phyloP scores from a whole-genome alignment of 1,284 basidiomycete species.

The Athelia psychrophila region DNA sequence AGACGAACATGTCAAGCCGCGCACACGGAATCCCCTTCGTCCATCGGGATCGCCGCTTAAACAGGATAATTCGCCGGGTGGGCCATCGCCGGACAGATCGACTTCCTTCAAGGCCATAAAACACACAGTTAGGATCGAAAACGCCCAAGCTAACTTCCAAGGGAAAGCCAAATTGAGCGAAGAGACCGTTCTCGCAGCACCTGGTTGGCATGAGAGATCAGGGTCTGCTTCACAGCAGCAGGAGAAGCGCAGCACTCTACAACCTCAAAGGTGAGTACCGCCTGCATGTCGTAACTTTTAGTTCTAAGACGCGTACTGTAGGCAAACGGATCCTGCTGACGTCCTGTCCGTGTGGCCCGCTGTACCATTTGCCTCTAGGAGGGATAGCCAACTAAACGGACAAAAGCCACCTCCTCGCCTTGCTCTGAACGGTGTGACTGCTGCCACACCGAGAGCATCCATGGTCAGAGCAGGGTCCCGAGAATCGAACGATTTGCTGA shows the following conservation, averaged over 20 bases:
- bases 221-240: neutral
- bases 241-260: neutral
- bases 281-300: too few relatives aligned
- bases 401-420: slow-evolving; percentile 50
- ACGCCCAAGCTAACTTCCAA: neutral
- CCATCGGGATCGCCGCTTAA: neutral
- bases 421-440: slow-evolving; percentile 66
- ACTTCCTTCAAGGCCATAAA: neutral
- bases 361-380: slow-evolving; percentile 40
- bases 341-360: slow-evolving; percentile 39
- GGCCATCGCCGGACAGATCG: neutral
- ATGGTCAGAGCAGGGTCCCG: slow-evolving; percentile 26
- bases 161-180: slow-evolving; percentile 1
- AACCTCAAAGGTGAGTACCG: neutral
- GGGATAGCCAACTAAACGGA: slow-evolving; percentile 17
- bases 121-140: neutral
- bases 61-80: neutral
- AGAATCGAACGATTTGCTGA: slow-evolving; percentile 40
- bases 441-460: slow-evolving; percentile 51
- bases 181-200: neutral
- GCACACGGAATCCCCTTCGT: slow-evolving; percentile 2
- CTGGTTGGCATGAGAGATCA: neutral
- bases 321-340: too few relatives aligned
- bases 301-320: too few relatives aligned
- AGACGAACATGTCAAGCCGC: slow-evolving; percentile 31